These are phyloP conservation scores for Haemoproteus tartakovskyi DNA, from an alignment of 169 alveolate species.

Conservation along the genomic window DNA sequence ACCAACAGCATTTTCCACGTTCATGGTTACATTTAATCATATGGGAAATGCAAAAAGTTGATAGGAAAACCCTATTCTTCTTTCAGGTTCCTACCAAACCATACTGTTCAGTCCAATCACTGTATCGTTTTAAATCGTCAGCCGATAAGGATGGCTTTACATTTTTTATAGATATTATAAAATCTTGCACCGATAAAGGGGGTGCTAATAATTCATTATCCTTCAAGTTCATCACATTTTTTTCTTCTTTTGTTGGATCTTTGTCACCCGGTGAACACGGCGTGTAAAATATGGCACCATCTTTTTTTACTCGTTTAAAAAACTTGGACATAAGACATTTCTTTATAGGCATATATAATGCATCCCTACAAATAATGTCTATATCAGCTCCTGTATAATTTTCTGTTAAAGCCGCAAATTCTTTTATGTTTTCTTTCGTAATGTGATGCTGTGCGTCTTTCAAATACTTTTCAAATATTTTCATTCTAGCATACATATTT, in stretches of 20 bases:
- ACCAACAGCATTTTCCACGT: too few species aligned
- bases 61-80: too few species aligned
- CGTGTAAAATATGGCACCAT: conserved; percentile 58
- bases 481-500: conserved; percentile 89
- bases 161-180: conserved; percentile 60
- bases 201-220: conserved; percentile 80
- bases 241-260: conserved; percentile 73
- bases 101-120: conserved; percentile 76
- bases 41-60: too few species aligned
- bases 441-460: conserved; percentile 73
- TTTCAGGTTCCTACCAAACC: conserved; percentile 73
- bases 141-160: conserved; percentile 44
- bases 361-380: conserved; percentile 72
- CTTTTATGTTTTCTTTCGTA: conserved; percentile 79
- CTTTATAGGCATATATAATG: conserved; percentile 74
- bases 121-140: conserved; percentile 70
- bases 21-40: too few species aligned
- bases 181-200: conserved; percentile 63
- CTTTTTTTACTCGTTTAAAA: conserved; percentile 68
- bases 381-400: conserved; percentile 77
- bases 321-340: conserved; percentile 68
- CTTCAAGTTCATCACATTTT: conserved; percentile 79
- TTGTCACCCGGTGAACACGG: conserved; percentile 84
- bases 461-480: conserved; percentile 78
- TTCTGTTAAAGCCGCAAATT: conserved; percentile 72